Base-by-base conservation (phyloP, 1,139 yeast species). In the Pichia sp. region DNA sequence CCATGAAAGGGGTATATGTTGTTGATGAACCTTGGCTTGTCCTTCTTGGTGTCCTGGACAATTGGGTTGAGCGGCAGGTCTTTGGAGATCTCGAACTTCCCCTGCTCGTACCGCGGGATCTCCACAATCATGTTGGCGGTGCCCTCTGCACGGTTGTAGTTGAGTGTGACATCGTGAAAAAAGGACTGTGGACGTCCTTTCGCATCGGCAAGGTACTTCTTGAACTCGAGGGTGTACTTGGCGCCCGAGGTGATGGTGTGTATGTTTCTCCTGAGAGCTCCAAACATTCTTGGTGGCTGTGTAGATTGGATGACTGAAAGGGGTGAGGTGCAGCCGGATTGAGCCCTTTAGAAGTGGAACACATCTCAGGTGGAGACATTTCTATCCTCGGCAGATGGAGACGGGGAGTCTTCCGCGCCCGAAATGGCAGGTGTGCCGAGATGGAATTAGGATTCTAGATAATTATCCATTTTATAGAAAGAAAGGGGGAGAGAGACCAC, bases 1-100 rank as follows among this genome's bases (percentile, higher is more conserved):
- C 99, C 99, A 70, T 89, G 92, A 77, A 86, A 95, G 38, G 99
- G 99, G 80, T 89, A 92, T 61, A 95, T 78, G 79, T 93, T 93
- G 72, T 95, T 85, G 53, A 92, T 95, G 66, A 84, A 87, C 71
- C 95, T 77, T 63, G 90, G 80, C 72, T 89, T 82, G 48, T 96
- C 97, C 72, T 90, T 90, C 75, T 92, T 92, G 62, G 86, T 84
- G 72, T 93, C 99, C 75, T 93, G 99, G 43, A 87, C 78, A 61
- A 93, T 92, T 58, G 99, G 99, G 75, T 93, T 93, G 67, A 86
- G 81, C 53, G 80, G 75, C 52, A 77, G 71, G 58, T 84, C 86
- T 74, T 84, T 89, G 66, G 86, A 81, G 66, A 93, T 88, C 74
- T 92, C 97, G 75, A 90, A 80, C 75, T 92, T 92, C 50, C 95